Conservation (phyloP, 495 filamentous ascomycete genomes). For the Cudoniella acicularis region DNA sequence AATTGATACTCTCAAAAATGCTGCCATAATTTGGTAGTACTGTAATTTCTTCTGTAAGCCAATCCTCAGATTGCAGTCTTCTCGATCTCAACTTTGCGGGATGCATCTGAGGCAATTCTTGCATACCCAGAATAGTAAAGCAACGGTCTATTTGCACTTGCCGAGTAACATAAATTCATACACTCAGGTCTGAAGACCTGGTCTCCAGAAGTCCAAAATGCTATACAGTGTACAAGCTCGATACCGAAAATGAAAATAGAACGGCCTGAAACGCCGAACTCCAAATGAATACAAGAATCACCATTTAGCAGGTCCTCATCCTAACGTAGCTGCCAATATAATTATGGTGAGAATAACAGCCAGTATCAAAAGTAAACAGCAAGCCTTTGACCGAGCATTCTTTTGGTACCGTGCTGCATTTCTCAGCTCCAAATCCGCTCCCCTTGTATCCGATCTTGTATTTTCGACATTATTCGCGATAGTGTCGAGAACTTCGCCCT, state of each 20-base stretch:
- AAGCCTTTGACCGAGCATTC: constrained; percentile 86
- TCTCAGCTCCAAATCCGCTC: constrained; percentile 79
- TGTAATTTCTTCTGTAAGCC: too few species aligned
- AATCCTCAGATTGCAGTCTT: too few species aligned
- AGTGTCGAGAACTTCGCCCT: constrained; percentile 84
- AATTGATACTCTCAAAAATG: too few species aligned
- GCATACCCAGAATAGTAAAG: too few species aligned
- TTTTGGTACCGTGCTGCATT: constrained; percentile 87
- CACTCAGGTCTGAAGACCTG: neutral
- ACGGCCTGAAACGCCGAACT: neutral
- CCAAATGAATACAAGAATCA: neutral
- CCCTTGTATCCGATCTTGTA: constrained; percentile 72
- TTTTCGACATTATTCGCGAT: constrained; percentile 84
- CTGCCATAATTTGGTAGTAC: too few species aligned
- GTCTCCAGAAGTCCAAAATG: neutral
- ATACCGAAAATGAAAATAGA: neutral
- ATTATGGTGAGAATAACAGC: constrained; percentile 85
- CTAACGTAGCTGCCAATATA: constrained; percentile 75
- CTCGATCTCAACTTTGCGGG: too few species aligned
- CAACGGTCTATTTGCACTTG: neutral
- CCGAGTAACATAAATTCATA: neutral
- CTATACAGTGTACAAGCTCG: neutral
- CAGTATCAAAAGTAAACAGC: constrained; percentile 87
- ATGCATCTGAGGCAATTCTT: too few species aligned
- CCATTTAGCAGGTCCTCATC: constrained; percentile 34